phyloP scores from a whole-genome alignment of 2,329 filamentous ascomycete species.

The Fusarium sp. region DNA sequence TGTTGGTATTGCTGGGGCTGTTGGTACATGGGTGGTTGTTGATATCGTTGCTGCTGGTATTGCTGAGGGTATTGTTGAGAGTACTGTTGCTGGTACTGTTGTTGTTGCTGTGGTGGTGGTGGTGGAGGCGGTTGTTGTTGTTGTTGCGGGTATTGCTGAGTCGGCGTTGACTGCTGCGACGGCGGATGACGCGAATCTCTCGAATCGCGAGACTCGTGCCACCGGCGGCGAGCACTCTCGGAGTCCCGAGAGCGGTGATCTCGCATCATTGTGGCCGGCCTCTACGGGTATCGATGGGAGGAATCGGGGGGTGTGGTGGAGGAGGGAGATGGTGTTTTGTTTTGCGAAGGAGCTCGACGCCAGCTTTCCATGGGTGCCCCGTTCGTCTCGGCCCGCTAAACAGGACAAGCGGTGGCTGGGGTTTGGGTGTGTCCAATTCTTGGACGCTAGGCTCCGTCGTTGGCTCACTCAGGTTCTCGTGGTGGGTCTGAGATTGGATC shows the following conservation, averaged over 20 bases:
- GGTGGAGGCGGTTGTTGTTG: constrained; percentile 21
- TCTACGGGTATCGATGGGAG: constrained; percentile 37
- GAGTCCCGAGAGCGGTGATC: constrained; percentile 66
- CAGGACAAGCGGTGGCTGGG: constrained; percentile 46
- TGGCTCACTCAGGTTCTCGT: constrained; percentile 25
- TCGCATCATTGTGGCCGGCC: constrained; percentile 60
- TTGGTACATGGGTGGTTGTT: constrained; percentile 33
- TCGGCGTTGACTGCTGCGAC: constrained; percentile 3
- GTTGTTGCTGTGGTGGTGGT: constrained; percentile 12
- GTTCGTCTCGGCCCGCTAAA: constrained; percentile 41
- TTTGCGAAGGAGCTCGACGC: constrained; percentile 37
- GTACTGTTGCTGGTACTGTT: constrained; percentile 11
- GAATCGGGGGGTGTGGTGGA: background rate
- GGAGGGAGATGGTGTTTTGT: constrained; percentile 42
- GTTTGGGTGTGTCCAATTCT: constrained; percentile 27
- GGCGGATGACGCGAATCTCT: constrained; percentile 38
- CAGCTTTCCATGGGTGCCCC: constrained; percentile 40
- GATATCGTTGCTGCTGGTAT: constrained; percentile 27
- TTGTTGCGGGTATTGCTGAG: constrained; percentile 28
- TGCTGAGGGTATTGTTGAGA: constrained; percentile 8
- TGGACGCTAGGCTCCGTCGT: constrained; percentile 32
- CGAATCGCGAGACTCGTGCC: constrained; percentile 47
- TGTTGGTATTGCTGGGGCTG: constrained; percentile 32
- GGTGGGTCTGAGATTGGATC: constrained; percentile 40
- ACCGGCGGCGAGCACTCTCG: constrained; percentile 64